Conservation (phyloP, 2,329 filamentous ascomycete species). For the Fusarium oligoseptatum region DNA sequence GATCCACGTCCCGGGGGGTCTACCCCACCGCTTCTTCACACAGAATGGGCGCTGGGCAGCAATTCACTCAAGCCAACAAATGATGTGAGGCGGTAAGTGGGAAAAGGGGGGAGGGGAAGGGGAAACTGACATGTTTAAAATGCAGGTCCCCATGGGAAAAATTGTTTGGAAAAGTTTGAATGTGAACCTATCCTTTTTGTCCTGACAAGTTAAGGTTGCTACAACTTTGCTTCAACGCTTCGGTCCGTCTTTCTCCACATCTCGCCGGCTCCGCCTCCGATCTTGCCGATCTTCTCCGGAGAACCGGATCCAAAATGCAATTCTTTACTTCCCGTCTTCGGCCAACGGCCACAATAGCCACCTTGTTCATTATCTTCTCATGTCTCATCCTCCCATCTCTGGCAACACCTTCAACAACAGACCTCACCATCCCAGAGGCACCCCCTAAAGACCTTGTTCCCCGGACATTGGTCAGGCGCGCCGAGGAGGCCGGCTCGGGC, state of each 20-base stretch:
- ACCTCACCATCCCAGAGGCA: neutral
- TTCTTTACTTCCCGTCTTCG: conserved; percentile 3
- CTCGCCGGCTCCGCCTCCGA: conserved; percentile 31
- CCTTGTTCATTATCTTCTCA: conserved; percentile 23
- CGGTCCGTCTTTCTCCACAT: conserved; percentile 27
- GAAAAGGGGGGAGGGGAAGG: neutral
- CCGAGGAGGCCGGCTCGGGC: conserved; percentile 52
- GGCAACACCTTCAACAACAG: conserved; percentile 11
- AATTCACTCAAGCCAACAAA: conserved; percentile 33
- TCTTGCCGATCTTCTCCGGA: conserved; percentile 13
- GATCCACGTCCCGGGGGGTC: conserved; percentile 46
- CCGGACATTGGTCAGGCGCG: conserved; percentile 30
- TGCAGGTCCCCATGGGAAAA: neutral
- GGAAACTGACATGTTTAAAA: conserved; percentile 3
- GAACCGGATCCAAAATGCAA: conserved; percentile 23
- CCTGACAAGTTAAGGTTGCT: neutral
- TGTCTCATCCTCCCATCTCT: conserved; percentile 10
- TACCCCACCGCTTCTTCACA: conserved; percentile 25
- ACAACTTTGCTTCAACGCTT: neutral
- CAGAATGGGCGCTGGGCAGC: conserved; percentile 44
- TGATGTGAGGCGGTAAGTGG: conserved; percentile 32
- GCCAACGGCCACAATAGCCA: conserved; percentile 5
- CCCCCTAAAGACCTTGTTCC: neutral
- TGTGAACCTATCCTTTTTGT: conserved; percentile 4
- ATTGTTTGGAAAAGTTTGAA: neutral